Percentiles rank a stretch among this genome's conserved stretches.
Conservation (phyloP, 352 stramenopile species). For the Phytopythium cucurbitacearum region DNA sequence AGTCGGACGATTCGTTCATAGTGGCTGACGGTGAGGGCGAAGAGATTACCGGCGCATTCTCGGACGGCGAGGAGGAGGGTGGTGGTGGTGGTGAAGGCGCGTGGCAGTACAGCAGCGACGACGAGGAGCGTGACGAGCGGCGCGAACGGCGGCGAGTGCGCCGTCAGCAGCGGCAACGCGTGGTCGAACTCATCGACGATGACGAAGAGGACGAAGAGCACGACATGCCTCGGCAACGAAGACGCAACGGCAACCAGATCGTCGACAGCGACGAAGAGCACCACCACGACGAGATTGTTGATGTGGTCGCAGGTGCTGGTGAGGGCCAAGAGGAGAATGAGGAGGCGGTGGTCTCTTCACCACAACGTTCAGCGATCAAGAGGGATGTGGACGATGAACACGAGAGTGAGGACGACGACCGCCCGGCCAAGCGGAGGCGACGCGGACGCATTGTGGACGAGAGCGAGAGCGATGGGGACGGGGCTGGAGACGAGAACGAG, state of each 20-base stretch:
- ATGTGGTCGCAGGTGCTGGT: slow-evolving; percentile 7
- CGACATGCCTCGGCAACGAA: slow-evolving; percentile 13
- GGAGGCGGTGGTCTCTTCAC: neutral
- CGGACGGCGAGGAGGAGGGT: slow-evolving; percentile 18
- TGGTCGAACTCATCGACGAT: slow-evolving; percentile 20
- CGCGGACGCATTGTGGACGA: slow-evolving; percentile 18
- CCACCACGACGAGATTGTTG: slow-evolving; percentile 10
- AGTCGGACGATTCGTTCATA: slow-evolving; percentile 74
- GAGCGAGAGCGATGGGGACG: slow-evolving; percentile 14
- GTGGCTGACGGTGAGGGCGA: slow-evolving; percentile 43
- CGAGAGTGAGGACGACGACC: slow-evolving; percentile 17
- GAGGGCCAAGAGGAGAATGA: slow-evolving; percentile 7
- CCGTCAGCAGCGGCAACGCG: slow-evolving; percentile 12
- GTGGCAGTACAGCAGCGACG: slow-evolving; percentile 22
- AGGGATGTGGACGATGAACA: slow-evolving; percentile 9
- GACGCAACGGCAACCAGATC: slow-evolving; percentile 29
- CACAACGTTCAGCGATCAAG: neutral
- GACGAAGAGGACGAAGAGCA: slow-evolving; percentile 10
- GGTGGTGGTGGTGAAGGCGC: slow-evolving; percentile 9
- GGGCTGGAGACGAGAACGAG: neutral
- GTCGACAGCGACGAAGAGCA: slow-evolving; percentile 31
- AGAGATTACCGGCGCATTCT: slow-evolving; percentile 18
- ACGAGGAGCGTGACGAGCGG: slow-evolving; percentile 31
- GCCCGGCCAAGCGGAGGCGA: slow-evolving; percentile 4
- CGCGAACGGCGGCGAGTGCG: slow-evolving; percentile 11